These are phyloP conservation scores for Kwoniella pini DNA, from an alignment of 768 basidiomycete species.

Conservation along the genomic window DNA sequence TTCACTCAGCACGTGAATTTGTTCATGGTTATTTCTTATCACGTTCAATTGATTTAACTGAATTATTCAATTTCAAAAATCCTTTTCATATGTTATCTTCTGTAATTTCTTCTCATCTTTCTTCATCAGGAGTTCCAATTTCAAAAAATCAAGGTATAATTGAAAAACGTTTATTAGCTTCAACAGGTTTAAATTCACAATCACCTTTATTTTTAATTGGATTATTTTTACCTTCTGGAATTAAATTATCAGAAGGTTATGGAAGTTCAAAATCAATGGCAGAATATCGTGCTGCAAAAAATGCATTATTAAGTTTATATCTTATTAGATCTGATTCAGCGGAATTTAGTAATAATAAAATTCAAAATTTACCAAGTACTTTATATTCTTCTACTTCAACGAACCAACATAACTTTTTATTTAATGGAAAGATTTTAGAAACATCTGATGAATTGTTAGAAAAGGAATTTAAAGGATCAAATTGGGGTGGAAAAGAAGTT, in stretches of 20 bases:
- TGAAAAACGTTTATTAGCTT: constrained; percentile 68
- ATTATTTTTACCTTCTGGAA: constrained; percentile 73
- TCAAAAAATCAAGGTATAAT: constrained; percentile 50
- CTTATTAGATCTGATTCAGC: constrained; percentile 38
- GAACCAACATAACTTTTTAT: constrained; percentile 3
- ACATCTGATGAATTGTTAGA: not conserved
- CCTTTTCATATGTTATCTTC: constrained; percentile 75
- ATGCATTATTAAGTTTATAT: constrained; percentile 48
- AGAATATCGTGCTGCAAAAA: constrained; percentile 71
- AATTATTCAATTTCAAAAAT: constrained; percentile 76
- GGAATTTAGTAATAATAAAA: constrained; percentile 4
- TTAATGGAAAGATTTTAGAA: not conserved
- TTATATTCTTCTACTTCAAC: constrained; percentile 8
- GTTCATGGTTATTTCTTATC: constrained; percentile 84
- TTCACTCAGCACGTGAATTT: constrained; percentile 82
- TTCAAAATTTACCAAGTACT: not conserved
- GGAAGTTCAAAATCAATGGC: constrained; percentile 93
- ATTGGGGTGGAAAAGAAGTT: constrained; percentile 22
- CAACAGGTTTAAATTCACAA: constrained; percentile 86
- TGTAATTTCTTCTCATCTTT: constrained; percentile 67
- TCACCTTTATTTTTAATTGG: constrained; percentile 96
- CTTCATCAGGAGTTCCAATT: constrained; percentile 3
- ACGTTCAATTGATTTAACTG: constrained; percentile 76
- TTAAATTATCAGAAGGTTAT: constrained; percentile 88
- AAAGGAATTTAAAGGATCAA: not conserved